These are phyloP conservation scores for Plasmodium vinckei DNA, from an alignment of 169 alveolate genomes.

Conservation along the genomic window DNA sequence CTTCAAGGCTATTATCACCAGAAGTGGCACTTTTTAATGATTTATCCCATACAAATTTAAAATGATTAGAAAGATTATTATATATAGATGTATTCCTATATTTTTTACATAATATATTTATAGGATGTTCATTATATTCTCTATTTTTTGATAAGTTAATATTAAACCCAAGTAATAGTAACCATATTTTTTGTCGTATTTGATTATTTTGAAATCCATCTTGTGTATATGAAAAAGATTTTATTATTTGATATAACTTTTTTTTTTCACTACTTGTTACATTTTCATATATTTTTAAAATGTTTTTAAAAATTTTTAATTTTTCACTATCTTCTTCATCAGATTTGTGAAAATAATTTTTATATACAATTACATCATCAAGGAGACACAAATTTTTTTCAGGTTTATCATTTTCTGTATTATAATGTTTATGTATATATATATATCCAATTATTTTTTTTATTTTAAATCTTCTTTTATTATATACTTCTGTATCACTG, in stretches of 20 bases:
- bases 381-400: constrained; percentile 32
- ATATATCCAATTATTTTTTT: constrained; percentile 40
- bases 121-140: constrained; percentile 72
- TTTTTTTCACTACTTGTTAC: constrained; percentile 46
- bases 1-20: too few species aligned
- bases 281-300: constrained; percentile 73
- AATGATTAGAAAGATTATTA: constrained; percentile 11
- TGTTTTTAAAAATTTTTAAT: constrained; percentile 40
- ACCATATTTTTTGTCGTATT: constrained; percentile 66
- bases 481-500: constrained; percentile 63
- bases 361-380: constrained; percentile 47
- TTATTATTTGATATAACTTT: constrained; percentile 59
- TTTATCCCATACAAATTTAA: constrained; percentile 44
- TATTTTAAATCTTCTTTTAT: constrained; percentile 19
- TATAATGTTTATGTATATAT: constrained; percentile 45
- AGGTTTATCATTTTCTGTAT: background rate
- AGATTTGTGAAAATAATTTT: constrained; percentile 61
- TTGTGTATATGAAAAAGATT: constrained; percentile 63
- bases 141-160: constrained; percentile 56
- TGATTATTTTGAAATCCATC: constrained; percentile 70
- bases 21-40: too few species aligned
- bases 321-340: constrained; percentile 36
- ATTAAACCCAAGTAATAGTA: constrained; percentile 64
- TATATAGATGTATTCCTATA: constrained; percentile 28
- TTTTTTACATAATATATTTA: constrained; percentile 54